Percentiles rank a stretch among this genome's conserved stretches.
Conservation (phyloP, 495 filamentous ascomycete genomes). For the Aspergillus bridgeri region DNA sequence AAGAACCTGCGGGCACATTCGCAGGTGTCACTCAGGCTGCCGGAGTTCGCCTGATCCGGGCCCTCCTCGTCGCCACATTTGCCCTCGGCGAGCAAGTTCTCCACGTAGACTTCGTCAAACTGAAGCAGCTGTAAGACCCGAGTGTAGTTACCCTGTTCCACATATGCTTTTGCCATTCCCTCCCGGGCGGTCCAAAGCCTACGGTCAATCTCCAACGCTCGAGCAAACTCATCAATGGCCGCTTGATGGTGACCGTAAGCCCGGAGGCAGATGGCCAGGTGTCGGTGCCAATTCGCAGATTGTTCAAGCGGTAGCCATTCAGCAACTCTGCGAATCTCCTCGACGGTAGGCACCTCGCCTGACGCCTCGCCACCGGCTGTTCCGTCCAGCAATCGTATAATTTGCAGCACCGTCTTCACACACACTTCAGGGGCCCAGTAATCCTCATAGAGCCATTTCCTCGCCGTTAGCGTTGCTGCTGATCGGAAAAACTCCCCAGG, state of each 20-base stretch:
- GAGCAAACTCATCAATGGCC: not conserved
- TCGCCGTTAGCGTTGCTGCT: not conserved
- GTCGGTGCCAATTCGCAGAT: not conserved
- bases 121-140: not conserved
- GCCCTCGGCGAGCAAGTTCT: not conserved
- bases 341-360: conserved; percentile 4
- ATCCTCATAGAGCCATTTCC: conserved; percentile 6
- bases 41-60: not conserved
- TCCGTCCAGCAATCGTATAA: conserved; percentile 4
- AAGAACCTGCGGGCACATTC: not conserved
- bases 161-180: not conserved
- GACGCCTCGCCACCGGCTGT: not conserved
- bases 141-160: not conserved
- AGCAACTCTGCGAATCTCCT: not conserved
- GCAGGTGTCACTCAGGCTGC: not conserved
- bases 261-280: not conserved
- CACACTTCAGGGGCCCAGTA: not conserved
- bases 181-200: not conserved
- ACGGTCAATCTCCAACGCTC: not conserved
- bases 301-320: not conserved
- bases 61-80: not conserved
- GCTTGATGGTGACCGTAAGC: not conserved
- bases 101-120: not conserved
- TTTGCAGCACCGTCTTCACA: conserved; percentile 1
- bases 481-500: not conserved